Conservation (phyloP, 441 rosid genomes). For the Arabidopsis lyrata region DNA sequence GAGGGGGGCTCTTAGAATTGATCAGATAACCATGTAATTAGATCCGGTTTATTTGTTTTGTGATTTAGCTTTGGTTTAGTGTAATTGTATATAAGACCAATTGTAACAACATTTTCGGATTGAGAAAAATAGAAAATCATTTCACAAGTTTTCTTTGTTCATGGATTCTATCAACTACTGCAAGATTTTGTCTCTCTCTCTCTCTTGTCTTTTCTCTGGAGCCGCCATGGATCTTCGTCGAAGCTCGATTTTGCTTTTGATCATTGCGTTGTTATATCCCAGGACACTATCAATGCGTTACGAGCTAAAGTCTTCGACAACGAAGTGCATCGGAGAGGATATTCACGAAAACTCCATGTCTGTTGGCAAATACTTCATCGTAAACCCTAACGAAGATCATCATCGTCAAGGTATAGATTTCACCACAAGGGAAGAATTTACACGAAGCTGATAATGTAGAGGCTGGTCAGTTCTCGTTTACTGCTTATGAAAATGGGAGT, state of each 20-base stretch:
- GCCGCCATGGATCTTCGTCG: slow-evolving; percentile 39
- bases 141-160: too few relatives aligned
- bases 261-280: slow-evolving; percentile 47
- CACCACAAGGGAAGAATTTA: slow-evolving; percentile 44
- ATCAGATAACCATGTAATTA: too few relatives aligned
- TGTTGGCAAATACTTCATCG: slow-evolving; percentile 66
- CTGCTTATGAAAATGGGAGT: slow-evolving; percentile 59
- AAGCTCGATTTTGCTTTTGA: slow-evolving; percentile 23
- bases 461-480: slow-evolving; percentile 70
- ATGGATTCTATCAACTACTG: too few relatives aligned
- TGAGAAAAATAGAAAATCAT: too few relatives aligned
- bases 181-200: slow-evolving; percentile 4
- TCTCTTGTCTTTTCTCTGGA: slow-evolving; percentile 9
- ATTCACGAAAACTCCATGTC: slow-evolving; percentile 57
- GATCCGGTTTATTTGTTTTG: too few relatives aligned
- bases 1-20: too few relatives aligned
- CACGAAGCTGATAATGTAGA: slow-evolving; percentile 58
- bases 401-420: slow-evolving; percentile 51
- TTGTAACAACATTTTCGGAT: too few relatives aligned
- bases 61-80: too few relatives aligned
- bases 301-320: slow-evolving; percentile 59
- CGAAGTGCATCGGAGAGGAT: slow-evolving; percentile 70
- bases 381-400: slow-evolving; percentile 58
- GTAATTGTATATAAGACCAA: too few relatives aligned
- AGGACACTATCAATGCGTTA: slow-evolving; percentile 55